phyloP scores from a whole-genome alignment of 1,139 yeast genomes.

The Suhomyces panamericanus region DNA sequence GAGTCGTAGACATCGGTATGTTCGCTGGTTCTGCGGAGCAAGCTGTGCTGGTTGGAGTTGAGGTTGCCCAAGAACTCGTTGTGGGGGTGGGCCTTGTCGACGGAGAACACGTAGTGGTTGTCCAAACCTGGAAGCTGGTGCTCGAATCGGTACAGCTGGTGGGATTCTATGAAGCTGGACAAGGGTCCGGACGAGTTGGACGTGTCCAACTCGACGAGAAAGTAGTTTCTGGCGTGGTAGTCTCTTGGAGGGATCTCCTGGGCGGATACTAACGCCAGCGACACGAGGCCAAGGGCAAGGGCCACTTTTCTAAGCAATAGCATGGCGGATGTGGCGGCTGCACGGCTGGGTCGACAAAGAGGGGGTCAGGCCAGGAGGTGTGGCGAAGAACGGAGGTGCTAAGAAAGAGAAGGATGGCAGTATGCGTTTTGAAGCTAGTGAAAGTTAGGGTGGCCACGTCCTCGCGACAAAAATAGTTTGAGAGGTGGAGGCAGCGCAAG shows the following conservation, averaged over 20 bases:
- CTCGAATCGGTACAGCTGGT: conserved; percentile 46
- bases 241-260: conserved; percentile 34
- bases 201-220: conserved; percentile 56
- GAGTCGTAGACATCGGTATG: conserved; percentile 29
- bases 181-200: conserved; percentile 28
- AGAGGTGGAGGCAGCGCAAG: too few relatives aligned
- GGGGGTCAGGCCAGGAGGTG: too few relatives aligned
- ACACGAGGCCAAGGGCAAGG: conserved; percentile 1
- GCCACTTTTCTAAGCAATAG: conserved; percentile 5
- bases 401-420: neutral
- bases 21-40: conserved; percentile 31
- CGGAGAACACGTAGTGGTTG: conserved; percentile 63
- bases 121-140: conserved; percentile 60
- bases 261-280: conserved; percentile 5
- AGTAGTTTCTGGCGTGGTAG: conserved; percentile 47
- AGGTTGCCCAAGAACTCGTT: conserved; percentile 39
- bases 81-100: conserved; percentile 38
- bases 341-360: neutral
- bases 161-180: conserved; percentile 35
- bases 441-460: too few relatives aligned
- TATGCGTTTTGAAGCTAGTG: neutral
- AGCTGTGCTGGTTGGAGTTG: conserved; percentile 30
- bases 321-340: conserved; percentile 1
- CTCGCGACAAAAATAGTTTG: too few relatives aligned
- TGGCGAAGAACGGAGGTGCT: neutral